These are phyloP conservation scores for Coemansia javaensis DNA, from an alignment of 192 early-diverging fungal genomes.

Conservation along the genomic window DNA sequence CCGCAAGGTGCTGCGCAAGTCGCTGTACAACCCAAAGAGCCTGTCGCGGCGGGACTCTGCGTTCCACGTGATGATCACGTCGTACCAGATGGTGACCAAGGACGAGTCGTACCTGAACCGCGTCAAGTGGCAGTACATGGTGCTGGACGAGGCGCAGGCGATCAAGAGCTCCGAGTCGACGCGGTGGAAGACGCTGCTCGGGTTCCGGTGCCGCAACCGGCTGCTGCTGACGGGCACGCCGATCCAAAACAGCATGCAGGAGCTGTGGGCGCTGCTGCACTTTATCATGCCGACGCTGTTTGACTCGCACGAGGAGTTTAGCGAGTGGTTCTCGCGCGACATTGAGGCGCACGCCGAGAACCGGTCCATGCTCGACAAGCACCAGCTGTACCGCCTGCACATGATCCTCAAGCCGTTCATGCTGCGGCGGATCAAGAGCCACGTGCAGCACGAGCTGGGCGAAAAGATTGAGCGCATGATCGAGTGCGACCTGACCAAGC, in stretches of 20 bases:
- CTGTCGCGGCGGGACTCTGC: conserved; percentile 69
- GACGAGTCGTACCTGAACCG: conserved; percentile 77
- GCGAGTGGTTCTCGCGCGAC: conserved; percentile 91
- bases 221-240: conserved; percentile 87
- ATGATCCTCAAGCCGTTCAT: conserved; percentile 96
- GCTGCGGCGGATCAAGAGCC: conserved; percentile 84
- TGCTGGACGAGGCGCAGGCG: conserved; percentile 90
- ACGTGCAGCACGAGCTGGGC: conserved; percentile 85
- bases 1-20: conserved; percentile 75
- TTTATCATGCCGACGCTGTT: conserved; percentile 96
- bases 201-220: conserved; percentile 80
- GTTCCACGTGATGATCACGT: conserved; percentile 87
- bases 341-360: conserved; percentile 89
- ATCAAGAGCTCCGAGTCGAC: conserved; percentile 86
- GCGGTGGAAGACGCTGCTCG: conserved; percentile 83
- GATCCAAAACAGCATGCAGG: conserved; percentile 92
- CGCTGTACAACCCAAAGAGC: conserved; percentile 69
- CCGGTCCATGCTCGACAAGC: conserved; percentile 71
- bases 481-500: conserved; percentile 68
- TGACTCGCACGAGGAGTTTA: conserved; percentile 89
- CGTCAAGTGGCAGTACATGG: conserved; percentile 94
- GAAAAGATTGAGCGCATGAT: conserved; percentile 88
- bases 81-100: conserved; percentile 79
- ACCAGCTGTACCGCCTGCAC: conserved; percentile 78
- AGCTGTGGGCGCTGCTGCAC: conserved; percentile 88